A percentile compares a stretch with the other conserved stretches of the same genome.
These are phyloP conservation scores for Arabidopsis hybrid DNA, from an alignment of 441 rosid genomes.

Conservation along the genomic window DNA sequence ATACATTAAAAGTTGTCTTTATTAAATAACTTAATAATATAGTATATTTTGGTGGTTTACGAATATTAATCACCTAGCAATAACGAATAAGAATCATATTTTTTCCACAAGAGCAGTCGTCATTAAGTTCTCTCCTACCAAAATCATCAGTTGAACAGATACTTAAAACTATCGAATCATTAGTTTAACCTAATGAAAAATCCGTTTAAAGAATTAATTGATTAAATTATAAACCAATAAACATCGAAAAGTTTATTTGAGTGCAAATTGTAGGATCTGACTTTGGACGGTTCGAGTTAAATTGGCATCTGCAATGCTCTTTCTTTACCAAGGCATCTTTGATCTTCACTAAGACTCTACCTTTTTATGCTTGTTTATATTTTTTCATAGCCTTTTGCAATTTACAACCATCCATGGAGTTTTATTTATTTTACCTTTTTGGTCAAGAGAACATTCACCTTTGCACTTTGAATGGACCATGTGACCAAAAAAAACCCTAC, in stretches of 20 bases:
- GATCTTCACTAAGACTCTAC: constrained; percentile 44
- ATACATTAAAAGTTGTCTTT: neutral
- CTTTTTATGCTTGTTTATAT: neutral
- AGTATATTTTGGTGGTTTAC: constrained; percentile 11
- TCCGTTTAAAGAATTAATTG: no score
- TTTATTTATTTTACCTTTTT: constrained; percentile 32
- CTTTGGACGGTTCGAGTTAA: constrained; percentile 46
- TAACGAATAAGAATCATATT: constrained; percentile 26
- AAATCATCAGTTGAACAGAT: constrained; percentile 27
- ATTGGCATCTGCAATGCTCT: constrained; percentile 41
- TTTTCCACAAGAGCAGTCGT: constrained; percentile 27
- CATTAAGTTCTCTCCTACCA: constrained; percentile 27
- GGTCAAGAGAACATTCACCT: constrained; percentile 48
- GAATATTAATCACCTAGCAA: constrained; percentile 22
- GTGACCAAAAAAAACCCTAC: constrained; percentile 3
- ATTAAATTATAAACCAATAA: constrained; percentile 26
- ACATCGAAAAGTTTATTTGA: constrained; percentile 21
- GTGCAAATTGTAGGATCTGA: constrained; percentile 39
- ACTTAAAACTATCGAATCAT: constrained; percentile 18
- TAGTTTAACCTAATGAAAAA: constrained; percentile 21
- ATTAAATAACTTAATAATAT: neutral
- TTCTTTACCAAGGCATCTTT: constrained; percentile 45
- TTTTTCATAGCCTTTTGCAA: constrained; percentile 11
- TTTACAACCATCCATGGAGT: constrained; percentile 41
- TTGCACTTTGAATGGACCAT: constrained; percentile 39